Evolutionary conservation across 768 basidiomycete genomes (phyloP).

Genomic region (Boletellus sp.): DNA sequence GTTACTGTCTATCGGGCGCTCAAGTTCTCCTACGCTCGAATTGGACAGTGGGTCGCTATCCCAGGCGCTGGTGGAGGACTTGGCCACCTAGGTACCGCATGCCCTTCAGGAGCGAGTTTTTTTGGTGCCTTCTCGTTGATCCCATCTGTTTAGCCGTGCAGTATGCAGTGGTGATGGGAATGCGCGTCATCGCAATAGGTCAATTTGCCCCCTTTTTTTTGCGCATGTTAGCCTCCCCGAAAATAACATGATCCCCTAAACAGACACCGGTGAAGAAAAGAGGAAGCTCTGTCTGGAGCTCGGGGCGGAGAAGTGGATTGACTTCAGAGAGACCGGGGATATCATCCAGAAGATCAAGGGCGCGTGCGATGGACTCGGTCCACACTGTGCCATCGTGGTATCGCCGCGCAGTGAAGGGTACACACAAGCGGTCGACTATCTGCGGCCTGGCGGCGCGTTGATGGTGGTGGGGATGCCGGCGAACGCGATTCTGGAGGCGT

Average conservation of each 20-base stretch:
- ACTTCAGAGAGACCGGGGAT: conserved; percentile 67
- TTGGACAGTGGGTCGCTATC: conserved; percentile 74
- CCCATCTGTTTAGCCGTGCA: conserved; percentile 52
- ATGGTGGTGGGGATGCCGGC: conserved; percentile 78
- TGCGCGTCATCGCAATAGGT: conserved; percentile 76
- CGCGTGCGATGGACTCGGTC: conserved; percentile 63
- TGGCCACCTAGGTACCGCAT: conserved; percentile 63
- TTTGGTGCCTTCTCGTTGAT: background rate
- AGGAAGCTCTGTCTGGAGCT: conserved; percentile 53
- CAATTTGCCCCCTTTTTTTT: background rate
- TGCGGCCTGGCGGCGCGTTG: conserved; percentile 66
- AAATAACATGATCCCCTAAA: background rate
- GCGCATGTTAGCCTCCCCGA: background rate
- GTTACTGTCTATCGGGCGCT: conserved; percentile 85
- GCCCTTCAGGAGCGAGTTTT: too few relatives aligned
- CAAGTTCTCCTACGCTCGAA: conserved; percentile 60
- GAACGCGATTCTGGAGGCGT: conserved; percentile 52
- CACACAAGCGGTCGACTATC: conserved; percentile 65
- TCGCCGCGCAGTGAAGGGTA: conserved; percentile 45
- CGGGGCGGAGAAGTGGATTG: conserved; percentile 76
- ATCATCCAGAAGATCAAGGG: conserved; percentile 61
- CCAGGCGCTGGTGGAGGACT: conserved; percentile 81
- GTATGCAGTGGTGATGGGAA: conserved; percentile 74
- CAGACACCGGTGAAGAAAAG: conserved; percentile 76
- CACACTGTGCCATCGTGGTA: conserved; percentile 67